phyloP scores from a whole-genome alignment of 345 rosid genomes.

The Streptanthus diversifolius region DNA sequence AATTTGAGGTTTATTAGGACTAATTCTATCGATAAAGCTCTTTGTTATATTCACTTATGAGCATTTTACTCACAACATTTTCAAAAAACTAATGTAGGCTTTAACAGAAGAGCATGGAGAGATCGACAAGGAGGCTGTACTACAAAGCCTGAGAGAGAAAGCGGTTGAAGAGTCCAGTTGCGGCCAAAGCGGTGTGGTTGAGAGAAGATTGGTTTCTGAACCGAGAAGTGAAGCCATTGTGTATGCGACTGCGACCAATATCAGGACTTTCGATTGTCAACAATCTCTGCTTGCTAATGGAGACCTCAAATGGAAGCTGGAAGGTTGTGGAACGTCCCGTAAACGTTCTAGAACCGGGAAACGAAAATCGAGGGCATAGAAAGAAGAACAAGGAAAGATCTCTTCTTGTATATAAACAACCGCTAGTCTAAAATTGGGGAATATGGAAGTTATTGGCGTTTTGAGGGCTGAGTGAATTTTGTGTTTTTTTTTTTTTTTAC shows the following conservation, averaged over 20 bases:
- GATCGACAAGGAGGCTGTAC: constrained; percentile 43
- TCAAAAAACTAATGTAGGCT: constrained; percentile 38
- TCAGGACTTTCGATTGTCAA: constrained; percentile 45
- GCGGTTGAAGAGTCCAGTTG: constrained; percentile 50
- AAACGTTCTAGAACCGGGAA: constrained; percentile 56
- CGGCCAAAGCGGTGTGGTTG: constrained; percentile 52
- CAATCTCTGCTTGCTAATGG: constrained; percentile 42
- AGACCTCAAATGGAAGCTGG: constrained; percentile 46
- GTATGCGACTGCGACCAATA: constrained; percentile 65
- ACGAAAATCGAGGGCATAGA: constrained; percentile 42
- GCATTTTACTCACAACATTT: neutral
- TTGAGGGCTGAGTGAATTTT: constrained; percentile 64
- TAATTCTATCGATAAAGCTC: constrained; percentile 12
- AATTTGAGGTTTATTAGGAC: constrained; percentile 49
- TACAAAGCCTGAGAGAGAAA: constrained; percentile 50
- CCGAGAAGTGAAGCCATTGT: constrained; percentile 55
- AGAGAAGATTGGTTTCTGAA: constrained; percentile 35
- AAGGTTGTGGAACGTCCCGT: constrained; percentile 38
- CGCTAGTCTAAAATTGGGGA: constrained; percentile 9
- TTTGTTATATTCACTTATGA: neutral
- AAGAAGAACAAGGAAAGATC: neutral
- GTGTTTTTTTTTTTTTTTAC: constrained; percentile 41
- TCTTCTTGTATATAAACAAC: neutral
- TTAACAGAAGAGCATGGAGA: constrained; percentile 31
- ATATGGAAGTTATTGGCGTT: constrained; percentile 2